Evolutionary conservation across 805 yeast genomes (phyloP), one percentile per base, ranked within the genome.

Genomic region (Sugiyamaella valdiviana): DNA sequence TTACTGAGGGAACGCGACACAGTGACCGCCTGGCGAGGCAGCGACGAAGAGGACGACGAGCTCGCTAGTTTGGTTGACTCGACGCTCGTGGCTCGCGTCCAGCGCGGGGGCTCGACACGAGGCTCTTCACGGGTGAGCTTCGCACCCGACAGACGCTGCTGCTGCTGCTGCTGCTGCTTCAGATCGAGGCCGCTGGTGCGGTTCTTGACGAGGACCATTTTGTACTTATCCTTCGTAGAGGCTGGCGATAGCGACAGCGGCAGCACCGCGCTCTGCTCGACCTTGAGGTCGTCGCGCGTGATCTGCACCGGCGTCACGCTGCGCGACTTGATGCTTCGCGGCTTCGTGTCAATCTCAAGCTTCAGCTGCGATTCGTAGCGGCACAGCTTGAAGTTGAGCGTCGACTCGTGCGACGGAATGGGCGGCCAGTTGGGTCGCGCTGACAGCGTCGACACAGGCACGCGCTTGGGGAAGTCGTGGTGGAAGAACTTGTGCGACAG

Each of bases 161-260:
- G 29, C 39, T 23, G 23, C 42, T 46, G 50, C 39, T 46, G 45
- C 24, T 46, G 45, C 23, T 46, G 50, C 37, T 46, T 46, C 24
- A 46, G 36, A 36, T 46, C 32, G 10, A 46, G 45, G n/a, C 45
- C 41, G 12, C 40, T 40, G 20, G 24, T 21, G 16, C 32, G 51
- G 36, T 46, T 40, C 43, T 57, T 54, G 26, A 64, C 61, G 39
- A 56, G 57, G 17, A 67, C 65, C 54, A 63, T 57, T 50, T 83
- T 83, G 68, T 90, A 90, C 69, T 90, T 90, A 66, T 76, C 81
- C 63, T 81, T 85, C 41, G 96, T 88, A 62, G 87, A 89, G 56
- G 91, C 91, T 15, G 98, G 98, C 20, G 96, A 89, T 62, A 90
- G 76, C 2, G 95, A 85, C 58, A 83, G 85, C 35, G 98, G 98